These are phyloP conservation scores for Xylaria multiplex DNA, from an alignment of 2,329 filamentous ascomycete species.

Conservation along the genomic window DNA sequence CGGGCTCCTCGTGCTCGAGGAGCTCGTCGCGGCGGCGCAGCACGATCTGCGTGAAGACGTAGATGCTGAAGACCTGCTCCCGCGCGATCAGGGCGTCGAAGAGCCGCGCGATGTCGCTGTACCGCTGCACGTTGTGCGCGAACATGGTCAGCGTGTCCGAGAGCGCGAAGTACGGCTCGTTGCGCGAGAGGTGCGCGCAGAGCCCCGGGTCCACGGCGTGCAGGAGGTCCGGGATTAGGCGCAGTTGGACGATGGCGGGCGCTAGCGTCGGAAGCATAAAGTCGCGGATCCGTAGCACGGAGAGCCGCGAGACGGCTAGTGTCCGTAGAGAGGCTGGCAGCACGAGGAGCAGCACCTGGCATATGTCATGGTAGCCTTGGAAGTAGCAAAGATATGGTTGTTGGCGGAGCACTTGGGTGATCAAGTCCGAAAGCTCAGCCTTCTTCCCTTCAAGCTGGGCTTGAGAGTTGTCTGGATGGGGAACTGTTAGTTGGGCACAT, in stretches of 20 bases:
- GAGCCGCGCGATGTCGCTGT: constrained; percentile 85
- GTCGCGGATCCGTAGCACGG: constrained; percentile 89
- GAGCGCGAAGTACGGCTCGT: constrained; percentile 90
- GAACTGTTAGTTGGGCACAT: not conserved
- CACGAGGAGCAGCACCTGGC: constrained; percentile 91
- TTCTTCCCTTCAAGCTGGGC: constrained; percentile 77
- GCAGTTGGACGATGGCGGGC: constrained; percentile 85
- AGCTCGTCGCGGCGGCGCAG: constrained; percentile 83
- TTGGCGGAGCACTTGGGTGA: constrained; percentile 80
- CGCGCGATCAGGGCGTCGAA: constrained; percentile 92
- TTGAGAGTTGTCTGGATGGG: constrained; percentile 69
- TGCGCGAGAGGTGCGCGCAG: constrained; percentile 77
- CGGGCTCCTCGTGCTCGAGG: constrained; percentile 82
- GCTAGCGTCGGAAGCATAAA: constrained; percentile 94
- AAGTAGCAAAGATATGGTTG: constrained; percentile 93
- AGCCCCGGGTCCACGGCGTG: constrained; percentile 76
- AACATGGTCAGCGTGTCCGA: constrained; percentile 96
- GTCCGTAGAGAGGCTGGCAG: constrained; percentile 71
- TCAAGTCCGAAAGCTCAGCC: constrained; percentile 79
- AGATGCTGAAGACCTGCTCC: constrained; percentile 88
- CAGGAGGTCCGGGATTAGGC: constrained; percentile 85
- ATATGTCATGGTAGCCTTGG: constrained; percentile 98
- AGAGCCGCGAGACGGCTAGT: constrained; percentile 79
- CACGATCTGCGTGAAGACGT: constrained; percentile 91
- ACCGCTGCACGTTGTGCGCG: constrained; percentile 92